Percentiles rank a stretch among this genome's conserved stretches.
These are phyloP conservation scores for Plenodomus biglobosus DNA, from an alignment of 2,329 filamentous ascomycete genomes.

Conservation along the genomic window DNA sequence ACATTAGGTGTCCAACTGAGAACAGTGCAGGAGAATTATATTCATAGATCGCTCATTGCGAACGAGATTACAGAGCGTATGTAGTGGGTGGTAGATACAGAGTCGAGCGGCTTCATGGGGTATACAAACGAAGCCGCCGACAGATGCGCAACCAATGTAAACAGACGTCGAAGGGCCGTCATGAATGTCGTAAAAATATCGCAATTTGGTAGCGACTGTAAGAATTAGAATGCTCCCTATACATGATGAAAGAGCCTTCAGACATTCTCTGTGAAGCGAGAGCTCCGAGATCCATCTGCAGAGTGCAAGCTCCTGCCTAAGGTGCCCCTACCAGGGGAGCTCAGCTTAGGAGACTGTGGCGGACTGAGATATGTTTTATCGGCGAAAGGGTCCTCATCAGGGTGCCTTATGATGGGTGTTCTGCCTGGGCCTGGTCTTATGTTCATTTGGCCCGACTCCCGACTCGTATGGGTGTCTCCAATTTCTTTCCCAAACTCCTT, in stretches of 20 bases:
- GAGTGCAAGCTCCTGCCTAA: constrained; percentile 50
- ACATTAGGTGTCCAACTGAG: background rate
- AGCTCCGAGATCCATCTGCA: constrained; percentile 50
- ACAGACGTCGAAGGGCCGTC: background rate
- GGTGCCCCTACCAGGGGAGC: constrained; percentile 28
- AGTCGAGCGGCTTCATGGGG: constrained; percentile 14
- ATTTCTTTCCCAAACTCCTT: constrained; percentile 35
- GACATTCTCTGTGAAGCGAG: constrained; percentile 53
- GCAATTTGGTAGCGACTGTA: constrained; percentile 1
- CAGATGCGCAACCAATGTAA: constrained; percentile 3
- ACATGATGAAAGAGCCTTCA: constrained; percentile 17
- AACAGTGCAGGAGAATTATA: constrained; percentile 22
- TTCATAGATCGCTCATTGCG: constrained; percentile 12
- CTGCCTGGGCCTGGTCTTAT: constrained; percentile 62
- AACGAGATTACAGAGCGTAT: constrained; percentile 24
- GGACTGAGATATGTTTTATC: constrained; percentile 37
- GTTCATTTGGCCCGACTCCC: constrained; percentile 28
- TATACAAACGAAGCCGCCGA: constrained; percentile 23
- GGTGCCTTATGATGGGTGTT: constrained; percentile 60
- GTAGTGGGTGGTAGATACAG: constrained; percentile 12
- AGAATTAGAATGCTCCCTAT: background rate
- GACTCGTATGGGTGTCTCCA: constrained; percentile 22
- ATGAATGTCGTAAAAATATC: background rate
- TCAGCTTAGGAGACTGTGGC: constrained; percentile 44
- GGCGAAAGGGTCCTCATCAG: constrained; percentile 30